Evolutionary conservation across 2,329 filamentous ascomycete genomes (phyloP), one percentile per base, ranked within the genome.

Genomic region (Phyllosticta citrichinensis): DNA sequence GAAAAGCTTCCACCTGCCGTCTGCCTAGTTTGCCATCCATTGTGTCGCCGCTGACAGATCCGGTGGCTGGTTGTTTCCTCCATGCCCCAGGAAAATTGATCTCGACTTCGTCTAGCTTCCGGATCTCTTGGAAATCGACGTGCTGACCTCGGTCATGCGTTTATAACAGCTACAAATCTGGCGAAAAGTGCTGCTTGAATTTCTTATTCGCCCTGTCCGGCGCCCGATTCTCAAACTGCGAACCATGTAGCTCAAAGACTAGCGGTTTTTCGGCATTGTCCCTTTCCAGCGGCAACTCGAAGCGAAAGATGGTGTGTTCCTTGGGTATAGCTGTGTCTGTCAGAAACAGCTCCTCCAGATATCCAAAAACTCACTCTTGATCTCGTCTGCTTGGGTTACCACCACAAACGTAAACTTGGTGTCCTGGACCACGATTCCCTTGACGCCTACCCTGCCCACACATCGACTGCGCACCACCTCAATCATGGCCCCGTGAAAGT

Each of bases 201-300:
- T 96, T 97, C 76, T 85, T 91, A 68, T 88, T 96, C 56, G 91
- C 90, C 22, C 94, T 80, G 71, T 97, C 93, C 17, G 88, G 85
- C 2, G 93, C 86, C 11, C 91, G 82, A 65, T 87, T 84, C 79
- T 91, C 85, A 69, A 97, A 92, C 70, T 95, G 90, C 67, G 91
- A 88, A 2, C 94, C 94, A 65, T 93, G 83, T 1, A 97, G 78
- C 72, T 97, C 93, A 68, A 97, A 94, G 0, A 86, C 81, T 68
- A 97, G 77, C 76, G n/a, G 27, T 52, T 22, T 50, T 12, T 63
- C 76, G 78, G 30, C 59, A 62, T 50, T 62, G 66, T 62, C 64
- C 51, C 64, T 65, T 6, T 65, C 69, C 17, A 80, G 71, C 1
- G 87, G 84, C 10, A 97, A 79, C 64, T 84, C 80, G 65, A 97